Base-by-base conservation (phyloP, 768 basidiomycete species). In the Pholiota conissans region DNA sequence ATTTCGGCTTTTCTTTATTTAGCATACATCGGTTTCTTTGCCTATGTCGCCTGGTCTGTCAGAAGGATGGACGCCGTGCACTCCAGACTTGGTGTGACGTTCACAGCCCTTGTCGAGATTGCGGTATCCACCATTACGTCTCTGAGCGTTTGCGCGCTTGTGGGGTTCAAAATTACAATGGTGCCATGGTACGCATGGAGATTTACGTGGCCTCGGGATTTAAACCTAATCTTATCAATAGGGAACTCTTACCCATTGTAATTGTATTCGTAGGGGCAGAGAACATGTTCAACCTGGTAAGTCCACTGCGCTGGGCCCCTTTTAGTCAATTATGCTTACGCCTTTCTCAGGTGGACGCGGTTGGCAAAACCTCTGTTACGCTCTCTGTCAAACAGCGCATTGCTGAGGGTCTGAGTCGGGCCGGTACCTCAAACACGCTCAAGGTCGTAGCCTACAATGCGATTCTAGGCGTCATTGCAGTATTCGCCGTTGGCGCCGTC, bases 241-340 rank as follows among this genome's bases (percentile, higher is more conserved):
- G 91, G 91, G 88, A 91, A 68, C 74, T 96, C 39, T 78, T 99
- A 51, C 95, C 95, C 1, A 90, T 98, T 57, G 90, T 97, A 34
- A 94, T 99, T 50, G 84, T 95, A 6, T 95, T 98, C 62, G 90
- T 96, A 13, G 96, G 96, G 2, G 91, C 93, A 2, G 96, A 98
- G 75, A 98, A 98, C 65, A 98, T 98, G 95, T 92, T 94, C 69
- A 90, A 88, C 65, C 77, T 99, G 69, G 94, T 94, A 70, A 61
- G 86, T 71, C 32, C n/a, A 28, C 14, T 53, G 18, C 30, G 11
- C n/a, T 46, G 46, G 32, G 11, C 30, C 20, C 46, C 29, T 24
- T 5, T 24, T 28, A 49, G 34, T 42, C 55, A 52, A 59, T 56
- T 27, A 51, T 66, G 62, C 51, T 59, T 67, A 67, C 73, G 18